phyloP scores from a whole-genome alignment of 1,284 basidiomycete genomes.

The Coniophora puteana region DNA sequence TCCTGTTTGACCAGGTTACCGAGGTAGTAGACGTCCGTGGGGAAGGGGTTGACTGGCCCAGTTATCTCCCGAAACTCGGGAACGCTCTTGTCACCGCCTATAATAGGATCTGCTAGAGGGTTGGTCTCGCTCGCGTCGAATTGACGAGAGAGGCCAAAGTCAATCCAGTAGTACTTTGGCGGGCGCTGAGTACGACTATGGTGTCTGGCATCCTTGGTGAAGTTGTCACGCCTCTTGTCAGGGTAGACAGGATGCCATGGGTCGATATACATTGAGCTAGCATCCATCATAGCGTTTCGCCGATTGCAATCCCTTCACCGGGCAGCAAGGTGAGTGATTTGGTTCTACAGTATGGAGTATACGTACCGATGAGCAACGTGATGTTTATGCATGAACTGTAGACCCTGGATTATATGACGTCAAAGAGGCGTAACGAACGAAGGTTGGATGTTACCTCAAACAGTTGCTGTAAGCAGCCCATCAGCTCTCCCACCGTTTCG shows the following conservation, averaged over 20 bases:
- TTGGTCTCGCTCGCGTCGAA: conserved; percentile 8
- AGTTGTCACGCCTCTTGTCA: background rate
- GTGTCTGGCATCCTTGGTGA: background rate
- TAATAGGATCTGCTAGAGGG: conserved; percentile 8
- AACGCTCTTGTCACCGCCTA: conserved; percentile 14
- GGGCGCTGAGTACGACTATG: background rate
- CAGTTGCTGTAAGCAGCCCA: conserved; percentile 24
- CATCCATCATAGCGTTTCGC: conserved; percentile 35
- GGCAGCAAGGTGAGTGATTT: background rate
- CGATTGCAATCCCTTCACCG: conserved; percentile 31
- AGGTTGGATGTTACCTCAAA: conserved; percentile 22
- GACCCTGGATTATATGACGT: conserved; percentile 23
- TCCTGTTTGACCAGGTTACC: conserved; percentile 25
- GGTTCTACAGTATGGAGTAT: background rate
- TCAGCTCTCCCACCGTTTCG: conserved; percentile 24
- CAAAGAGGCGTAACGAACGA: background rate
- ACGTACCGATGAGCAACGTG: conserved; percentile 35
- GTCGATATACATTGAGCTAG: conserved; percentile 20
- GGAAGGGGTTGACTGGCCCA: conserved; percentile 23
- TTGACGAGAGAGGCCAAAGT: conserved; percentile 7
- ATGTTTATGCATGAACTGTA: conserved; percentile 35
- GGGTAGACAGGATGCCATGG: background rate
- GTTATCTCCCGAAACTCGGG: conserved; percentile 13
- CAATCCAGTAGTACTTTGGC: conserved; percentile 3
- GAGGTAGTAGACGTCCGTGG: conserved; percentile 29